Evolutionary conservation across 495 filamentous ascomycete genomes (phyloP).

Genomic region (Trichodelitschia bisporula): DNA sequence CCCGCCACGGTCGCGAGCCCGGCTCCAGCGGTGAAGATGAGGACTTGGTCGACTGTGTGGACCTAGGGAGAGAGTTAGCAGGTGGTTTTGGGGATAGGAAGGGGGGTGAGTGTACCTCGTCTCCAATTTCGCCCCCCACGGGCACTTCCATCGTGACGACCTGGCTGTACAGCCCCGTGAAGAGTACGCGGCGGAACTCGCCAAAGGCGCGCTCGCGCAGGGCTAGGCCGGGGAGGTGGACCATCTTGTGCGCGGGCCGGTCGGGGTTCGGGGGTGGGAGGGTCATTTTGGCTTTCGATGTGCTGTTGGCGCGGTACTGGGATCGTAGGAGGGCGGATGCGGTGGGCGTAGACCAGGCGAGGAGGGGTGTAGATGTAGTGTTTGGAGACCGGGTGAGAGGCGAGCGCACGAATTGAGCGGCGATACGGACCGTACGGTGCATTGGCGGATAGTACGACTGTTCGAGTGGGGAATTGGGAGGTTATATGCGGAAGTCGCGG

Average conservation of each 20-base stretch:
- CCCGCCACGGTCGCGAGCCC: conserved; percentile 32
- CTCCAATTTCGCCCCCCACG: conserved; percentile 37
- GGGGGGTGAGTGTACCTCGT: conserved; percentile 22
- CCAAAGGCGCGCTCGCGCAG: conserved; percentile 23
- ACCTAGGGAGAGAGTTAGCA: conserved; percentile 8
- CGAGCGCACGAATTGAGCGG: too few relatives aligned
- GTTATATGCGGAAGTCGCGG: too few relatives aligned
- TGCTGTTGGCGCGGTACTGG: too few relatives aligned
- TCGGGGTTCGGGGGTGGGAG: too few relatives aligned
- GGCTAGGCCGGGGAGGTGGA: conserved; percentile 28
- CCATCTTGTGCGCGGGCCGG: conserved; percentile 31
- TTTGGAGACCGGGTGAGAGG: too few relatives aligned
- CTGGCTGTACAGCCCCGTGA: conserved; percentile 37
- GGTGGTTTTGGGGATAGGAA: background rate
- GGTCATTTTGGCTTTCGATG: too few relatives aligned
- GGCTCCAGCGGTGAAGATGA: conserved; percentile 35
- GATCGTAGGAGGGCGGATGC: too few relatives aligned
- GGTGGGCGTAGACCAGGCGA: too few relatives aligned
- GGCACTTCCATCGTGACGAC: conserved; percentile 39
- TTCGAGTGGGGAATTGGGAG: too few relatives aligned
- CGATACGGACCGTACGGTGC: too few relatives aligned
- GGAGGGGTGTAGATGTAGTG: too few relatives aligned
- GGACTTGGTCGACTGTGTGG: conserved; percentile 33
- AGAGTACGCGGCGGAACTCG: conserved; percentile 35
- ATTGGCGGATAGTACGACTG: too few relatives aligned